These are phyloP conservation scores for Hirsutella minnesotensis DNA, from an alignment of 2,329 filamentous ascomycete species.

Conservation along the genomic window DNA sequence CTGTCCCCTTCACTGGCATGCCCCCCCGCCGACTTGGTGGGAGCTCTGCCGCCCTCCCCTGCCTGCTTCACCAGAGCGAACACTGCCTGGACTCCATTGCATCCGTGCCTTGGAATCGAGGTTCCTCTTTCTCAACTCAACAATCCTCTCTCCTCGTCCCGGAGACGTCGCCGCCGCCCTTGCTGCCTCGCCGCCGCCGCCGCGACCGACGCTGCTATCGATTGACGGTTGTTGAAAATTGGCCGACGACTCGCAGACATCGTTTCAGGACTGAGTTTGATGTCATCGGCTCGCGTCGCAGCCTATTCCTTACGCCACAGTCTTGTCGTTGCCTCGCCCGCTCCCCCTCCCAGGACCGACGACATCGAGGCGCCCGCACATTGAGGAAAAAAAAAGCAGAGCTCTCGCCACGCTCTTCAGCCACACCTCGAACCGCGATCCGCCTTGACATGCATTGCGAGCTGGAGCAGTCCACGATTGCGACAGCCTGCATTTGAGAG, in stretches of 20 bases:
- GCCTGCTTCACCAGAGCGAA: background rate
- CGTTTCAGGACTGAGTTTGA: background rate
- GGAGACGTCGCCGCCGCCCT: background rate
- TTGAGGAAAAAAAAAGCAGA: constrained; percentile 15
- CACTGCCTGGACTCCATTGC: background rate
- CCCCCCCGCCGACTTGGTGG: no score
- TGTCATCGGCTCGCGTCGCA: background rate
- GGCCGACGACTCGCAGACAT: background rate
- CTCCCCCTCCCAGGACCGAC: background rate
- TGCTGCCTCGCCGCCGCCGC: background rate
- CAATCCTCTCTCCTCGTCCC: background rate
- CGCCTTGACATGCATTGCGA: constrained; percentile 24
- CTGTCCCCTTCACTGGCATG: no score
- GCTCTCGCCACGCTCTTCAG: constrained; percentile 33
- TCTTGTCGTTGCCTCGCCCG: constrained; percentile 1
- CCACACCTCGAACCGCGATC: constrained; percentile 24
- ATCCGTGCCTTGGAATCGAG: background rate
- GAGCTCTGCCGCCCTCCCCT: background rate
- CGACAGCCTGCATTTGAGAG: constrained; percentile 4
- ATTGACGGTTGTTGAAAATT: background rate
- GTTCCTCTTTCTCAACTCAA: background rate
- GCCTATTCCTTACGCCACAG: constrained; percentile 2
- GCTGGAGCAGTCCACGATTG: constrained; percentile 7
- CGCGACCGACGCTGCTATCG: background rate
- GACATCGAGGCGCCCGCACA: background rate